Base-by-base conservation (phyloP, 2,329 filamentous ascomycete genomes). In the Colletotrichum nymphaeae region DNA sequence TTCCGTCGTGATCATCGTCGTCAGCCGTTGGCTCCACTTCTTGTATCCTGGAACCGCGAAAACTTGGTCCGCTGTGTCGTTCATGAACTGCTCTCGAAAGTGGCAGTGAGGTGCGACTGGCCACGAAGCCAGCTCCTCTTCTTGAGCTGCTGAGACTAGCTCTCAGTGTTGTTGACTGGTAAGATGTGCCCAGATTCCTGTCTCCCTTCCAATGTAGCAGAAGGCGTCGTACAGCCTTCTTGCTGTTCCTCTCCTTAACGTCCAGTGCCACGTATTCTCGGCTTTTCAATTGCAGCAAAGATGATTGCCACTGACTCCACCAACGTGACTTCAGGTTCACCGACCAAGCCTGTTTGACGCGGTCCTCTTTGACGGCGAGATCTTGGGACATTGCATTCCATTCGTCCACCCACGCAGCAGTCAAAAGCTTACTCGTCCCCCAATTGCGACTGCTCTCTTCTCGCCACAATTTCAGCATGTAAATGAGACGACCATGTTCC, bases 271-370 rank as follows among this genome's bases (percentile, higher is more conserved):
- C 63, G 12, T 75, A 75, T 24, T 69, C 64, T 42, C 73, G 66
- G 30, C 72, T 71, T 32, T 75, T 74, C 9, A 75, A 59, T 26
- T 75, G 74, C n/a, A 75, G 69, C 7, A 72, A 56, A 3, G 73
- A 55, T 5, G 73, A 67, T n/a, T 69, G 73, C 74, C 74, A 75
- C 28, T 75, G 74, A 12, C 66, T 69, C 73, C 73, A 75, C 7
- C 73, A 63, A 14, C 66, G 69, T n/a, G 70, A 58, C 42, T 73
- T 73, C 12, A 73, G 56, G 11, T 22, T 59, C 12, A 53, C 60
- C 14, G 42, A 52, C 74, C 74, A 75, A 11, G 53, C 53, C 26
- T 58, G 46, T 8, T 28, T 42, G 14, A 52, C 63, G 35, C 57
- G 69, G 19, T 30, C 37, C 12, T 69, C 59, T 28, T 52, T 26